Base-by-base conservation (phyloP, 2,329 filamentous ascomycete species). In the Fusarium papillatum region DNA sequence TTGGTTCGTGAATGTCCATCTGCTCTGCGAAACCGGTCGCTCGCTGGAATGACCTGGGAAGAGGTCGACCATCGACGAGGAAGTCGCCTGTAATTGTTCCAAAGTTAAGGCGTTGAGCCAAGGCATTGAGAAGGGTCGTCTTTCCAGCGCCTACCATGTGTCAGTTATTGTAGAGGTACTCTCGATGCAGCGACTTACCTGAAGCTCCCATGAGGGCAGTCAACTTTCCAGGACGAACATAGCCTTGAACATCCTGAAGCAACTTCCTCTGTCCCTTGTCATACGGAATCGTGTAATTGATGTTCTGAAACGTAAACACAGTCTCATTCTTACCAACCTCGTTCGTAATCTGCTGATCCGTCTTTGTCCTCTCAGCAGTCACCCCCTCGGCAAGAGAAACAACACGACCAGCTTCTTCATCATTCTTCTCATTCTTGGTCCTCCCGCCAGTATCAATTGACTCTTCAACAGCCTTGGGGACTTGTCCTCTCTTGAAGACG, bases 141-240 rank as follows among this genome's bases (percentile, higher is more conserved):
- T 96, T 95, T 63, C 94, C 95, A 39, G 85, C 83, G 57, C 86
- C 84, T 81, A 16, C 1, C 4, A 5, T 39, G 19, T 9, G 22
- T 59, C 55, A 68, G 19, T 24, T 2, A 26, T 57, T 57, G 19
- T 16, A 14, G 19, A 7, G 31, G n/a, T 41, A 14, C 7, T 39
- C 11, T 5, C 4, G 24, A 22, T 3, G 4, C 1, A 22, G 4
- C 10, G 50, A 78, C 77, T 78, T 82, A 80, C 84, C 86, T 50
- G 87, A 88, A 26, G 87, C 86, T 41, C 87, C 93, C 94, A 96
- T 96, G 1, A 96, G 88, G 11, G 94, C 95, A 13, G 94, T 96
- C 62, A 96, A 84, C 64, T 93, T 95, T 38, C 95, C 95, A 1
- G 95, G 95, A 72, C 95, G 94, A 53, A 97, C 94, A 88, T 93